Base-by-base conservation (phyloP, 2,329 filamentous ascomycete species). In the Fusarium redolens region DNA sequence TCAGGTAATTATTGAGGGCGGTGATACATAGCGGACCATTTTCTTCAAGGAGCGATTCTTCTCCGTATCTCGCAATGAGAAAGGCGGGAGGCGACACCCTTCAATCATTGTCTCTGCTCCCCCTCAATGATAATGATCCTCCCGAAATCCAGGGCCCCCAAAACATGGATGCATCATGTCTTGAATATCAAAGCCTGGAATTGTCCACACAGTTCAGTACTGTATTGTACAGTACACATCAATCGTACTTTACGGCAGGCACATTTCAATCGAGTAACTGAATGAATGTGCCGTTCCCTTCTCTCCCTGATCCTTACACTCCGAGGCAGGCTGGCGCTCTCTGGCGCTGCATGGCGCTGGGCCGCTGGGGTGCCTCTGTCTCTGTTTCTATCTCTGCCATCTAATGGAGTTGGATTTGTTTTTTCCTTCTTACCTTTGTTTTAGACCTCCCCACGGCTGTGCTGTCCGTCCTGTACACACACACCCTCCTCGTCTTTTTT, bases 141-240 rank as follows among this genome's bases (percentile, higher is more conserved):
- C 47, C 58, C 68, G 58, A 69, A 69, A 68, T 63, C 72, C 62
- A 56, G 37, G 48, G 18, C 48, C 63, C 63, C 73, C 70, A 64
- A 65, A 57, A 68, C 63, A 57, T 69, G 66, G 50, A 50, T 64
- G 65, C 44, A 66, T 17, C 31, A 50, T 68, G 59, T 64, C 54
- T 61, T 71, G 61, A 44, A 66, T 65, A 74, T 71, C 66, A 61
- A 56, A 73, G 68, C 61, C 73, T 74, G 75, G 71, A 75, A 60
- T 62, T 61, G 57, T 28, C 37, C 22, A 37, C 33, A 50, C 41
- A 35, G 17, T 56, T 9, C 35, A 15, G 25, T 15, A 41, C 35
- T 41, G 38, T 20, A 56, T 31, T 33, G 40, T 56, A 33, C 37
- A 31, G 31, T 62, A 37, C 60, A 33, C 18, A 33, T 22, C 35